Conservation (phyloP, 768 basidiomycete genomes). For the Amanita rubescens region DNA sequence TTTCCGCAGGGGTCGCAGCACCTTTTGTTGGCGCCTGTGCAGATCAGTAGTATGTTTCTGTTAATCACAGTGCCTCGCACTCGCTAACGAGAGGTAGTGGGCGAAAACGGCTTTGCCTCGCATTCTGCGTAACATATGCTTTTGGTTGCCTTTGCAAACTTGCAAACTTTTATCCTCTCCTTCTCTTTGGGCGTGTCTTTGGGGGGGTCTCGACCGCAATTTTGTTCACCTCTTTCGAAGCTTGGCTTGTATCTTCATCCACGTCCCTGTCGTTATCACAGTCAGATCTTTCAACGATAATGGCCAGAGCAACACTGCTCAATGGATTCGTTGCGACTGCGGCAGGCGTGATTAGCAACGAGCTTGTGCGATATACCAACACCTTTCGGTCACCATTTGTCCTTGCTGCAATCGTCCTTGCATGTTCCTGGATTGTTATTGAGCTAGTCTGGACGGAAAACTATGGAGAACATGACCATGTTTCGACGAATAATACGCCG, state of each 20-base stretch:
- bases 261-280: constrained; percentile 43
- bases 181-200: constrained; percentile 55
- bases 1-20: constrained; percentile 60
- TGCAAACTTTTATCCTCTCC: constrained; percentile 47
- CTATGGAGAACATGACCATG: constrained; percentile 39
- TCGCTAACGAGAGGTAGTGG: constrained; percentile 34
- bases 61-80: background rate
- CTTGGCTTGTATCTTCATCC: constrained; percentile 66
- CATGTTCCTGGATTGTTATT: constrained; percentile 51
- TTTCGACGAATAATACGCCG: constrained; percentile 29
- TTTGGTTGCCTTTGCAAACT: constrained; percentile 53
- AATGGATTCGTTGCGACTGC: constrained; percentile 67
- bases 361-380: constrained; percentile 43
- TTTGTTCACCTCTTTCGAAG: constrained; percentile 69
- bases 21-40: constrained; percentile 75
- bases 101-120: constrained; percentile 57
- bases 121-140: constrained; percentile 64
- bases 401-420: constrained; percentile 50
- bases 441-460: constrained; percentile 59
- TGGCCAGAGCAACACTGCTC: constrained; percentile 66
- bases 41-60: constrained; percentile 54
- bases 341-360: constrained; percentile 62
- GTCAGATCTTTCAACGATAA: constrained; percentile 55
- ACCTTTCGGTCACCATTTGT: constrained; percentile 61
- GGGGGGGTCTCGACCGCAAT: constrained; percentile 73